Conservation (phyloP, 2,329 filamentous ascomycete species). For the Cryphonectria naterciae region DNA sequence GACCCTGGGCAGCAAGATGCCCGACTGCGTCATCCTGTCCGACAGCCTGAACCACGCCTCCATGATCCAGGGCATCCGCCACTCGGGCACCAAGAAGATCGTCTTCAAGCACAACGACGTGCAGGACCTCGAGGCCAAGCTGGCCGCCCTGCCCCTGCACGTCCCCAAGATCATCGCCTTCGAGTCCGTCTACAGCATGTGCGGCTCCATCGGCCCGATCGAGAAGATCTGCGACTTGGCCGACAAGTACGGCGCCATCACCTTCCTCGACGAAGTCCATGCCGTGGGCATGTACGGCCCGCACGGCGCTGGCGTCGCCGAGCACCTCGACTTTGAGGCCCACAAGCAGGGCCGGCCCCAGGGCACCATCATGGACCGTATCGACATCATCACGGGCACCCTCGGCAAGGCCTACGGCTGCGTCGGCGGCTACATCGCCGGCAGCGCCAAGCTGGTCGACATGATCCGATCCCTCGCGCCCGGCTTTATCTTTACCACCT, state of each 20-base stretch:
- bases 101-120: conserved; percentile 99
- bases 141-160: conserved; percentile 82
- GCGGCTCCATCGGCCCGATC: conserved; percentile 94
- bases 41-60: conserved; percentile 97
- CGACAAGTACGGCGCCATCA: conserved; percentile 96
- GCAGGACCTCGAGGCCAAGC: conserved; percentile 87
- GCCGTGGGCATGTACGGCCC: conserved; percentile 99
- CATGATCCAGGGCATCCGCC: conserved; percentile 98
- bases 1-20: conserved; percentile 94
- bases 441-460: conserved; percentile 83
- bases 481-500: conserved; percentile 98
- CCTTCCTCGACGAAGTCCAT: conserved; percentile 98
- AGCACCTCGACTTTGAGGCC: conserved; percentile 92
- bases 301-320: conserved; percentile 91
- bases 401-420: conserved; percentile 97
- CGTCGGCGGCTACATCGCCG: conserved; percentile 96
- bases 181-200: conserved; percentile 99
- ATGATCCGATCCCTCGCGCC: conserved; percentile 92
- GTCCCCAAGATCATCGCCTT: conserved; percentile 98
- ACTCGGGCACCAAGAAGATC: conserved; percentile 95
- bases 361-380: conserved; percentile 90
- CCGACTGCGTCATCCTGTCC: conserved; percentile 95
- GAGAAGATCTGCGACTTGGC: conserved; percentile 94
- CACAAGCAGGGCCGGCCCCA: conserved; percentile 74
- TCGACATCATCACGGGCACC: conserved; percentile 97